Base-by-base conservation (phyloP, 495 filamentous ascomycete genomes). In the Cercophora samala region DNA sequence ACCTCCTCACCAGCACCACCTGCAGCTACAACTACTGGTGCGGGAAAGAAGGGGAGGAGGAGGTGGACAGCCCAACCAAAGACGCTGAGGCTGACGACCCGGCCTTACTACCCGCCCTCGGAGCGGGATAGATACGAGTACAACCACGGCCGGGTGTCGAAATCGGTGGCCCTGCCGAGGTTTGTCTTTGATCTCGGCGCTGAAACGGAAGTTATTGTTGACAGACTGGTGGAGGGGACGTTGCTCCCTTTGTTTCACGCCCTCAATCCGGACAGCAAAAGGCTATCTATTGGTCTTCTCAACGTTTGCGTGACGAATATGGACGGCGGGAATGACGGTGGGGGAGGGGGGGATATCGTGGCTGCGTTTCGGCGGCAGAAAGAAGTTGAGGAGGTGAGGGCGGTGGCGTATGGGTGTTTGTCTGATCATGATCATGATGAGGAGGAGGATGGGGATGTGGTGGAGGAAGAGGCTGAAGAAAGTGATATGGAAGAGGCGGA, bases 261-360 rank as follows among this genome's bases (percentile, higher is more conserved):
- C 11, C 23, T 62, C 2, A 62, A 62, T 46, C 29, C 60, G 4
- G 60, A 25, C 13, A 13, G 5, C 11, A 54, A 80, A 4, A 89
- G 86, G 5, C 96, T 91, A 89, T 89, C 92, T 70, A 78, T 96
- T 17, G 90, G 89, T 63, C 74, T 97, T 53, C 78, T 98, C 61
- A 98, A 98, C 72, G 77, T 98, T 17, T 93, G 91, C 22, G 92
- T 92, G 1, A 90, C 91, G 1, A 93, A 96, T 72, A 93, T 98
- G 88, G 53, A 18, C 22, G 85, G 83, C 85, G 2, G 72, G 79
- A 62, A 82, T 82, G 65, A 82, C 81, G 61, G 79, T 76, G 65
- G 80, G 73, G 82, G 84, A 11, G 77, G 80, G 13, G 15, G 37
- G 8, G 37, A 46, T 17, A 46, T 46, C 15, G 11, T 46, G 37